Base-by-base conservation (phyloP, 305 asterid species). In the Lippia alba region DNA sequence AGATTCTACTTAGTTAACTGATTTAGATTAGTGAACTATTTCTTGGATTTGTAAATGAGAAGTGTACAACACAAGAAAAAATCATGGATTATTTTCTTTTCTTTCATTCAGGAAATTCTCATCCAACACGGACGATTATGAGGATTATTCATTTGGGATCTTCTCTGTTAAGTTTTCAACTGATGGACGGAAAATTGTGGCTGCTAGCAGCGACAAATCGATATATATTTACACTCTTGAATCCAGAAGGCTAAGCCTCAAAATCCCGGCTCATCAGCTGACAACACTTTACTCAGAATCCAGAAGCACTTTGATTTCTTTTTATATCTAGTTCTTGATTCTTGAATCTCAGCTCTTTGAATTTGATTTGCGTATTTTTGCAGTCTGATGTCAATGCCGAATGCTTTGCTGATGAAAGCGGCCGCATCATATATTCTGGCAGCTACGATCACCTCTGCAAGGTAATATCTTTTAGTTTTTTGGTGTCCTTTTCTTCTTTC, bases 151-250 rank as follows among this genome's bases (percentile, higher is more conserved):
- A 56, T 94, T 94, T 67, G 98, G 99, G 63, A 91, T 94, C 20
- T 94, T 94, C 86, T 91, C 99, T 9, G 91, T 94, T 53, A 94
- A 91, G 66, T 94, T 94, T 72, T 91, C 97, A 15, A 90, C 82
- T 50, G 99, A 91, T 77, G 99, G 97, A 44, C 83, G 90, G 61
- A 97, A 94, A 79, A 73, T 94, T 70, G 96, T 94, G 8, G 97
- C 98, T 78, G 99, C 85, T 41, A 82, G 95, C 71, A 91, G 84
- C 36, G 89, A 91, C 15, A 80, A 79, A 19, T 78, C 96, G 16
- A 94, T 94, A 61, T 90, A 89, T 77, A 94, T 91, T 64, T 94
- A 94, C 66, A 97, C 91, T 81, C 96, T 94, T 34, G 88, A 88
- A 80, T 81, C 89, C 64, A 88, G 78, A 74, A 84, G 78, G 76